Base-by-base conservation (phyloP, 2,329 filamentous ascomycete species). In the Colletotrichum magnum region DNA sequence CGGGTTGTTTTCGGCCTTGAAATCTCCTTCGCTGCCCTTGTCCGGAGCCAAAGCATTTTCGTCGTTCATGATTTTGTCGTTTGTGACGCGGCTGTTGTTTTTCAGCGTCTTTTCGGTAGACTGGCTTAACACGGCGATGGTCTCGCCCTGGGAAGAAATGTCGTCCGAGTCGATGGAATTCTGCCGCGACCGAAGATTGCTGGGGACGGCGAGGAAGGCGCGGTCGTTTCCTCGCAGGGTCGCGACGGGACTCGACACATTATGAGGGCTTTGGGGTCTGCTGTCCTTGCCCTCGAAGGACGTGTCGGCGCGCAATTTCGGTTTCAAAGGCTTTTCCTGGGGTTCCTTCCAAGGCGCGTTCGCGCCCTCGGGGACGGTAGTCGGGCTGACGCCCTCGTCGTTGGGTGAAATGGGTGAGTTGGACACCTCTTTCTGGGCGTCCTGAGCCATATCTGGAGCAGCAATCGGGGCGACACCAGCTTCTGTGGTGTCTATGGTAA, bases 11-110 rank as follows among this genome's bases (percentile, higher is more conserved):
- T 91, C 86, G 12, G 95, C 90, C 15, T 88, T 75, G 74, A 97
- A 97, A 71, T 95, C 93, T 18, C 82, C 85, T 77, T 95, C 93
- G 60, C 90, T 93, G 6, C 93, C 93, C 45, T 89, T 86, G 76
- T 97, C 94, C 0, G 94, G 93, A 58, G 86, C 89, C 70, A 97
- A 82, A 0, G 94, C 94, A 71, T 91, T 87, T 52, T 88, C 81
- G 67, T 93, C 90, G 64, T 86, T 88, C 74, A 90, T 87, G 45
- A 94, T 86, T 67, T 86, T 85, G 24, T 86, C 82, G 71, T 87
- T 85, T 54, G 85, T 82, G 48, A 83, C 75, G 72, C 80, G 70
- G 71, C 77, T 73, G 63, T 73, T 64, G 74, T 80, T 74, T 59
- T 77, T 75, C 72, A 82, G 84, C 39, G 84, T 83, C 36, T 79